Percentiles rank a stretch among this genome's conserved stretches.
These are phyloP conservation scores for Neopestalotiopsis sp. DNA, from an alignment of 2,329 filamentous ascomycete species.

Conservation along the genomic window DNA sequence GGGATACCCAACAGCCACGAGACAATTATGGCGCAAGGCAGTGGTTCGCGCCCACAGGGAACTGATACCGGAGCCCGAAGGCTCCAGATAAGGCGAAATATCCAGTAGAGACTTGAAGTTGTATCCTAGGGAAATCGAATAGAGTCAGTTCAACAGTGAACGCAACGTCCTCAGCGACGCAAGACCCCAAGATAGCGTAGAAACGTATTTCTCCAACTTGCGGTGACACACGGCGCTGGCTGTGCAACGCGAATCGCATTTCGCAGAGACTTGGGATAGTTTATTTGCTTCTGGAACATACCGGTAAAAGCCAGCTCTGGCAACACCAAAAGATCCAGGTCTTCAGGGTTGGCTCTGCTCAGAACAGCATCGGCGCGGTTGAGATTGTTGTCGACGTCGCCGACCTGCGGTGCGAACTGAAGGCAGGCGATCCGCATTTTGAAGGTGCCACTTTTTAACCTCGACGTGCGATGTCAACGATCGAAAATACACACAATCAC, in stretches of 20 bases:
- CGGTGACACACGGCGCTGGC: no score
- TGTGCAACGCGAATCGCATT: no score
- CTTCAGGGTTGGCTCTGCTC: conserved; percentile 50
- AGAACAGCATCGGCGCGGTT: conserved; percentile 70
- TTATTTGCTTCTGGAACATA: conserved; percentile 38
- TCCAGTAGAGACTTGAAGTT: conserved; percentile 75
- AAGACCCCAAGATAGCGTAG: background rate
- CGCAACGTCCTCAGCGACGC: no score
- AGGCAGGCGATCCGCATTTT: conserved; percentile 68
- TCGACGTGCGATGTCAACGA: no score
- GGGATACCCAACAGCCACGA: conserved; percentile 75
- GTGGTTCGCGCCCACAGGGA: conserved; percentile 73
- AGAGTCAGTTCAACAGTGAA: no score
- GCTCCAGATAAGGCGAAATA: conserved; percentile 73
- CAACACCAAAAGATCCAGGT: conserved; percentile 74
- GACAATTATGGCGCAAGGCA: conserved; percentile 69
- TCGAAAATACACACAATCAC: no score
- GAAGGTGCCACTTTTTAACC: background rate
- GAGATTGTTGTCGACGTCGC: conserved; percentile 73
- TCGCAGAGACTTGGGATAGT: no score
- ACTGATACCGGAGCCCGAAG: conserved; percentile 66
- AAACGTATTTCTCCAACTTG: background rate
- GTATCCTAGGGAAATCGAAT: conserved; percentile 59
- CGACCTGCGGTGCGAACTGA: conserved; percentile 75
- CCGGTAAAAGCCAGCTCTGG: conserved; percentile 79